Evolutionary conservation across 2,329 filamentous ascomycete species (phyloP), one percentile per base, ranked within the genome.

Genomic region (Clonostachys rhizophaga): DNA sequence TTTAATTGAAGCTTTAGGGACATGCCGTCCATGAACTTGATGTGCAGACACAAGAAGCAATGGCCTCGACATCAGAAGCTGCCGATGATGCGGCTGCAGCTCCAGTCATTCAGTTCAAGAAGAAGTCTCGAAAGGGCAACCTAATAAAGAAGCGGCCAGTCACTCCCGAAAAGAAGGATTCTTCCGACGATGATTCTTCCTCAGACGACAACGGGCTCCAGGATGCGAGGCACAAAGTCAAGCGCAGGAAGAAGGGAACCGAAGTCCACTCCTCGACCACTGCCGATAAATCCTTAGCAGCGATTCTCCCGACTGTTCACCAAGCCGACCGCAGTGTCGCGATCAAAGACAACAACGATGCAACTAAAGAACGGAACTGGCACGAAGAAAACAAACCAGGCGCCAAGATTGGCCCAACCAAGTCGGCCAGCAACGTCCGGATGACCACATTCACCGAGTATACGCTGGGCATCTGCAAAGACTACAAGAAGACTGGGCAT

Each of bases 401-500:
- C 30, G 78, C 83, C 52, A 76, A 80, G 35, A 86, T 96, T 33
- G 94, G 94, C 0, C 94, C 94, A 0, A 78, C 95, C 51, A 96
- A 96, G 66, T 87, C 88, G 2, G 79, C 92, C 0, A 88, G 89
- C 2, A 97, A 97, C 58, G 85, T 99, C 47, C 84, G 94, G 45
- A 95, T 88, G 3, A 86, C 95, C 53, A 97, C 91, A 0, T 79
- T 92, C 7, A 95, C 84, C 34, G 94, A 99, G 62, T 97, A 89
- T 62, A 86, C 88, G 0, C 90, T 92, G 0, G 92, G 97, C 55
- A 88, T 95, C 1, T 99, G 94, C 69, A 97, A 97, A 65, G 94
- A 97, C 62, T 94, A 89, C 67, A 92, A 92, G 55, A 79, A 88
- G 58, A 94, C 85, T 0, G 86, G 86, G 0, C 61, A 54, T 13